phyloP scores from a whole-genome alignment of 202 grass and related monocot species.

The Brachypodium distachyon region DNA sequence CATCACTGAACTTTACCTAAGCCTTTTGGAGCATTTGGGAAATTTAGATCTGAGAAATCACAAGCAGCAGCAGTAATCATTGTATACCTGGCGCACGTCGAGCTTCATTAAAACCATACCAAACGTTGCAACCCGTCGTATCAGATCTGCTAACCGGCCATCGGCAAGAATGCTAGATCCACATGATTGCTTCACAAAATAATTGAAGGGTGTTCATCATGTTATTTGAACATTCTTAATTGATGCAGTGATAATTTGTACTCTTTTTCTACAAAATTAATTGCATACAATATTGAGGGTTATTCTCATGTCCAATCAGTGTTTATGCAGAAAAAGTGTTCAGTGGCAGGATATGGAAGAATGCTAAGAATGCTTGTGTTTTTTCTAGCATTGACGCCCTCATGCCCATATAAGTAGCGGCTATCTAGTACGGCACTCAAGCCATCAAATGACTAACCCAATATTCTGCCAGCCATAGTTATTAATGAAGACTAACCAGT shows the following conservation, averaged over 20 bases:
- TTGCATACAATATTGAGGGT: background rate
- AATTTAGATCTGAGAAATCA: background rate
- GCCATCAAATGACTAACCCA: background rate
- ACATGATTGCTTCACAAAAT: conserved; percentile 75
- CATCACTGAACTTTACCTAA: background rate
- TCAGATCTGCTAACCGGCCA: conserved; percentile 82
- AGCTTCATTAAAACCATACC: conserved; percentile 93
- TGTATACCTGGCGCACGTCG: conserved; percentile 73
- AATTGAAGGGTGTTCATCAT: conserved; percentile 13
- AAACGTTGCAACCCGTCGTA: conserved; percentile 82
- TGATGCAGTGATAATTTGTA: background rate
- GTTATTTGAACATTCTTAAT: background rate
- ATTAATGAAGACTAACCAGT: conserved; percentile 45
- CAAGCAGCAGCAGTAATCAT: background rate
- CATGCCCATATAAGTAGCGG: background rate
- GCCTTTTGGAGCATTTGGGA: background rate
- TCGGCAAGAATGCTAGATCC: conserved; percentile 70
- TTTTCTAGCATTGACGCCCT: background rate
- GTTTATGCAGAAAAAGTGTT: background rate
- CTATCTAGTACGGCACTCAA: background rate
- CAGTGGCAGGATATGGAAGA: background rate
- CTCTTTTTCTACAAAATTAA: background rate
- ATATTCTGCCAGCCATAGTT: background rate
- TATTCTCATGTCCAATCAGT: background rate
- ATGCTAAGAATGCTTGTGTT: background rate